A percentile compares a stretch with the other conserved stretches of the same genome.
phyloP scores from a whole-genome alignment of 106 monocot species.

The Posidonia australis region DNA sequence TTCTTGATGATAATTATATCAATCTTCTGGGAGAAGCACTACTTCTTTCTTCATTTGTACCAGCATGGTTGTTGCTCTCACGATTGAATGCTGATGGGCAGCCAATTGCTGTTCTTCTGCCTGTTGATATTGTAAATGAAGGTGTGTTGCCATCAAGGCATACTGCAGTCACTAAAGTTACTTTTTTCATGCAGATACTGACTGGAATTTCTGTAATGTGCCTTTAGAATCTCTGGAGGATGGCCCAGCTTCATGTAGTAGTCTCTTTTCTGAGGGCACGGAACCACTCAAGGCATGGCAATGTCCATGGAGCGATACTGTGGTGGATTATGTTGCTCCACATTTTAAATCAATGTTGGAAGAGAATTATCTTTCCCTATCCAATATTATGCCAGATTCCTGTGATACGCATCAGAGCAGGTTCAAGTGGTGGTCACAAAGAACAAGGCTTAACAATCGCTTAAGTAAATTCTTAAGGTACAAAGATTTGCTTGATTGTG shows the following conservation, averaged over 20 bases:
- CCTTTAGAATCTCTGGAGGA: conserved; percentile 12
- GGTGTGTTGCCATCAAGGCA: conserved; percentile 17
- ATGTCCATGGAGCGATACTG: conserved; percentile 63
- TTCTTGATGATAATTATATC: conserved; percentile 65
- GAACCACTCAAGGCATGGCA: conserved; percentile 31
- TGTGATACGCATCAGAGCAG: conserved; percentile 22
- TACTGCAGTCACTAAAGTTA: neutral
- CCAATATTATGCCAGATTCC: conserved; percentile 5
- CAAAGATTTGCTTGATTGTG: neutral
- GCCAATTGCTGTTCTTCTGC: conserved; percentile 66
- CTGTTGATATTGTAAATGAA: conserved; percentile 40
- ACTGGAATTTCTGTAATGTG: neutral
- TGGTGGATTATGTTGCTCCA: conserved; percentile 64
- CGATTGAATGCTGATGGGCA: conserved; percentile 34
- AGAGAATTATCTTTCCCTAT: conserved; percentile 53
- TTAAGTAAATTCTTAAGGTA: conserved; percentile 55
- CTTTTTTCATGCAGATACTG: neutral
- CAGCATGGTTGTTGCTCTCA: conserved; percentile 80
- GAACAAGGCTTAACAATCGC: conserved; percentile 48
- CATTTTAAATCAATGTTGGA: conserved; percentile 53
- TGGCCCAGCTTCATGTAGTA: conserved; percentile 6
- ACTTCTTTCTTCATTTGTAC: conserved; percentile 47
- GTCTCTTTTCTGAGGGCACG: neutral
- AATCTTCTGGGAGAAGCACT: conserved; percentile 51
- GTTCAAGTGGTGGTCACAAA: conserved; percentile 49